Conservation (phyloP, 2,329 filamentous ascomycete genomes). For the Pseudogymnoascus destructans region DNA sequence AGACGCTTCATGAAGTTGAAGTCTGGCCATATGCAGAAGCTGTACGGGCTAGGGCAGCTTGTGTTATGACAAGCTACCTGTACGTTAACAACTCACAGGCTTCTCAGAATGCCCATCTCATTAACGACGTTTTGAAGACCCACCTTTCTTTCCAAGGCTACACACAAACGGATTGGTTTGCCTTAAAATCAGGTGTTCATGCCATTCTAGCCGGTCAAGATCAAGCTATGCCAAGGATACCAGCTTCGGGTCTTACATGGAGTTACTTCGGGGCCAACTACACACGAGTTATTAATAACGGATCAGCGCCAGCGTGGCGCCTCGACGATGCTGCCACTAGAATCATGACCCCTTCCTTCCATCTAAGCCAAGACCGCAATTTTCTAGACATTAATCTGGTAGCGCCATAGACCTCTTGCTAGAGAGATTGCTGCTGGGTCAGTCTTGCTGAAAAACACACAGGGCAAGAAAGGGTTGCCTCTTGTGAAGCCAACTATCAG, state of each 20-base stretch:
- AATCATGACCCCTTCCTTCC: constrained; percentile 11
- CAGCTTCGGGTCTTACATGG: too few relatives aligned
- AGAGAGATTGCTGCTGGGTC: too few relatives aligned
- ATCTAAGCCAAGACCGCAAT: neutral
- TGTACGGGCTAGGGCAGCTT: constrained; percentile 60
- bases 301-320: constrained; percentile 13
- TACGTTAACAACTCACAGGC: constrained; percentile 52
- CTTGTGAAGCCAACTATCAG: too few relatives aligned
- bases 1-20: constrained; percentile 48
- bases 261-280: constrained; percentile 20
- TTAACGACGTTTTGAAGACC: constrained; percentile 59
- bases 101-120: constrained; percentile 54
- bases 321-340: constrained; percentile 14
- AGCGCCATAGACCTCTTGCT: too few relatives aligned
- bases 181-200: too few relatives aligned
- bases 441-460: too few relatives aligned
- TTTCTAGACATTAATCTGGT: too few relatives aligned
- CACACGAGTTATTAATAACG: constrained; percentile 21
- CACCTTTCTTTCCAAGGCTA: constrained; percentile 62
- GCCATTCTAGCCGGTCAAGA: too few relatives aligned
- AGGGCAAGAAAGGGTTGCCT: too few relatives aligned
- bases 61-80: constrained; percentile 70
- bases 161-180: constrained; percentile 55
- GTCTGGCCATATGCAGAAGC: constrained; percentile 43
- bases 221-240: too few relatives aligned